phyloP scores from a whole-genome alignment of 306 rosid species.

The Glycyrrhiza uralensis region DNA sequence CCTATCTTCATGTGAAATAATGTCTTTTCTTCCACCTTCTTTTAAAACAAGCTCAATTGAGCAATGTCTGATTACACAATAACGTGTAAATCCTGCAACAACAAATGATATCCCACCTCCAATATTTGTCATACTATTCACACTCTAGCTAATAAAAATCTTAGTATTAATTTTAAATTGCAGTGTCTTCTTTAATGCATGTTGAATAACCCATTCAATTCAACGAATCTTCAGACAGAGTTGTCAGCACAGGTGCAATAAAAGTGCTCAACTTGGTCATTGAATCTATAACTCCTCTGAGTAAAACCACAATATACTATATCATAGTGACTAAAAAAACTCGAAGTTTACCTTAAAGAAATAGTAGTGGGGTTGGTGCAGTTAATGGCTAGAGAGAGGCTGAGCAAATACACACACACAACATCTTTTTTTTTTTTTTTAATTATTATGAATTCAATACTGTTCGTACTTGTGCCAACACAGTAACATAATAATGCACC shows the following conservation, averaged over 20 bases:
- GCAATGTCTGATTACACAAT: conserved; percentile 19
- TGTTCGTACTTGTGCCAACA: conserved; percentile 62
- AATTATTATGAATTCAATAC: background rate
- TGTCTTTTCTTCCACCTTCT: conserved; percentile 31
- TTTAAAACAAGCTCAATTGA: conserved; percentile 34
- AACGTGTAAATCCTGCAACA: conserved; percentile 38
- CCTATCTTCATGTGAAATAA: conserved; percentile 40
- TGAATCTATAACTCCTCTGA: background rate
- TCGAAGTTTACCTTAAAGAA: conserved; percentile 14
- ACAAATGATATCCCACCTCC: background rate
- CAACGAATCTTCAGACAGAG: conserved; percentile 19
- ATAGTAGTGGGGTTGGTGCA: conserved; percentile 17
- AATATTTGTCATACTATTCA: background rate
- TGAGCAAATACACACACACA: background rate
- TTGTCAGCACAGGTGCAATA: conserved; percentile 22
- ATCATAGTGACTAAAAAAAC: background rate
- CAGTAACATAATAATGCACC: conserved; percentile 51
- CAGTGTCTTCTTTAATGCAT: background rate
- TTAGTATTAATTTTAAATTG: conserved; percentile 15
- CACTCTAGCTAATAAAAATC: conserved; percentile 7
- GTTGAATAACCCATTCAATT: background rate
- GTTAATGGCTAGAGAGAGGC: conserved; percentile 10
- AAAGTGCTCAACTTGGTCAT: conserved; percentile 22
- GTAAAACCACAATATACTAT: background rate
- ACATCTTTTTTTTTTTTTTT: too few species aligned